Percentiles rank a stretch among this genome's conserved stretches.
Conservation (phyloP, 2,329 filamentous ascomycete species). For the Aspergillus caelatus region DNA sequence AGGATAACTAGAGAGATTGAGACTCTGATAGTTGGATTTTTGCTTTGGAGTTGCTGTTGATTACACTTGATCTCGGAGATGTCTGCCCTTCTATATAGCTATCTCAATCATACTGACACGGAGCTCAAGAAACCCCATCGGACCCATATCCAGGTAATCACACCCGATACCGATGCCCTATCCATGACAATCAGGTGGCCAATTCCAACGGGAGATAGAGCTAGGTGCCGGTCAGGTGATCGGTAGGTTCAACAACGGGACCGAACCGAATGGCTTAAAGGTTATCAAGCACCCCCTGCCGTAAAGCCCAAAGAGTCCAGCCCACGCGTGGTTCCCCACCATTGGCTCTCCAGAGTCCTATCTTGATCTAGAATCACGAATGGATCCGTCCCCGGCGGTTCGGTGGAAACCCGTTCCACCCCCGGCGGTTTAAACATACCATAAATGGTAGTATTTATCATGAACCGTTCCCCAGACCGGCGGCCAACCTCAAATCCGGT, state of each 20-base stretch:
- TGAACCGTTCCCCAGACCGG: neutral
- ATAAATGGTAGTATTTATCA: neutral
- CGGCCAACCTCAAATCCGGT: neutral
- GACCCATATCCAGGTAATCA: neutral
- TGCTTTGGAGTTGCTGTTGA: neutral
- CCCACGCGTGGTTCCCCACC: neutral
- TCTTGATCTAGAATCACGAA: neutral
- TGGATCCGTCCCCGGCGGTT: neutral
- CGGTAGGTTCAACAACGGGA: neutral
- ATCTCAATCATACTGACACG: neutral
- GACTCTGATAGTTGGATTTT: neutral
- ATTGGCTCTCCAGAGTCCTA: neutral
- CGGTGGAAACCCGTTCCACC: neutral
- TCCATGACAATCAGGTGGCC: neutral
- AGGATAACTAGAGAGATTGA: neutral
- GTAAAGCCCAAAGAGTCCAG: neutral
- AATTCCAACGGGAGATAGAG: neutral
- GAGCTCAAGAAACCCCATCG: neutral
- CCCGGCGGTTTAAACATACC: slow-evolving; percentile 2
- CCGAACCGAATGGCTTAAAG: neutral
- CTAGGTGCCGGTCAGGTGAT: slow-evolving; percentile 1
- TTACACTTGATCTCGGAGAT: neutral
- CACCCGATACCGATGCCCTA: neutral
- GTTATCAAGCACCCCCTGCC: neutral
- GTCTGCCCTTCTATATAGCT: neutral